Percentiles rank a stretch among this genome's conserved stretches.
These are phyloP conservation scores for Boehmeria nivea DNA, from an alignment of 306 rosid genomes.

Conservation along the genomic window DNA sequence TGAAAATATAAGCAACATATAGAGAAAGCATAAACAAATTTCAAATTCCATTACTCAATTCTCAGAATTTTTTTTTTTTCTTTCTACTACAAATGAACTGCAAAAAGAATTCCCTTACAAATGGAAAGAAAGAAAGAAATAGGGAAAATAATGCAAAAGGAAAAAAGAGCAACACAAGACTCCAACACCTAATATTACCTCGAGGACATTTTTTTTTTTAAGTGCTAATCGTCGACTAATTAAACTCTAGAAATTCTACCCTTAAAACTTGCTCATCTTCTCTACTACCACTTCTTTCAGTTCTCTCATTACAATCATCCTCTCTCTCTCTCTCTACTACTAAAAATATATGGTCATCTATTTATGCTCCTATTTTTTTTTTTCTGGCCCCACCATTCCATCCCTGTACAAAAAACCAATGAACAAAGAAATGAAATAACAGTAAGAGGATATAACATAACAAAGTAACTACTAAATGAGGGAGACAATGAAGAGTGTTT, in stretches of 20 bases:
- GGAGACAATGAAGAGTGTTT: conserved; percentile 14
- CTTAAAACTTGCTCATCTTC: conserved; percentile 51
- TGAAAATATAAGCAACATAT: no score
- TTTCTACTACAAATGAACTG: conserved; percentile 84
- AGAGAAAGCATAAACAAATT: conserved; percentile 32
- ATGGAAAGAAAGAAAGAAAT: conserved; percentile 44
- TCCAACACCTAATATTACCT: conserved; percentile 43
- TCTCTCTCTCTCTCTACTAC: conserved; percentile 40
- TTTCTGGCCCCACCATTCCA: conserved; percentile 37
- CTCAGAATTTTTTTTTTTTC: conserved; percentile 52
- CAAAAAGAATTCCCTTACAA: conserved; percentile 89
- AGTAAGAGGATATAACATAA: no score
- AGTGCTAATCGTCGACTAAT: conserved; percentile 17
- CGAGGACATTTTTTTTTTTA: conserved; percentile 20
- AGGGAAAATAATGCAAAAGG: conserved; percentile 46
- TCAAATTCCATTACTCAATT: conserved; percentile 53
- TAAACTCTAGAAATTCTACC: conserved; percentile 56
- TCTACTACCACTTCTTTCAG: no score
- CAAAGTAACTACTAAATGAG: no score
- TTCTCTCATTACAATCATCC: no score
- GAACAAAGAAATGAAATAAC: conserved; percentile 55
- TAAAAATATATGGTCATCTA: conserved; percentile 63
- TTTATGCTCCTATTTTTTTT: conserved; percentile 41
- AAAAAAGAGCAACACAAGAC: conserved; percentile 34
- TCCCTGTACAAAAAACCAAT: conserved; percentile 88